These are phyloP conservation scores for Nannizziopsis barbatae DNA, from an alignment of 2,329 filamentous ascomycete genomes.

Conservation along the genomic window DNA sequence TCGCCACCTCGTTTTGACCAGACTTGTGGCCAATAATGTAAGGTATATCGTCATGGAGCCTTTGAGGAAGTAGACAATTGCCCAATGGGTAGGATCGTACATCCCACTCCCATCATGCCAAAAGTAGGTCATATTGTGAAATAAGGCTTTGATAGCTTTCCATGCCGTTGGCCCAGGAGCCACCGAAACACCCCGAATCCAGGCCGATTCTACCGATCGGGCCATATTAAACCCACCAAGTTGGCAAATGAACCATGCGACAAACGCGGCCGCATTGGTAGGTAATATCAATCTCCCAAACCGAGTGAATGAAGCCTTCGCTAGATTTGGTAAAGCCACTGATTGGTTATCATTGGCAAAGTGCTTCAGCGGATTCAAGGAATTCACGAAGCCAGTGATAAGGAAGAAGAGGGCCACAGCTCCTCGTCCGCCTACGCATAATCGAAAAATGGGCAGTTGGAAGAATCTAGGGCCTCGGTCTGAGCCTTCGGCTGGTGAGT, in stretches of 20 bases:
- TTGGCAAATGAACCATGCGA: conserved; percentile 20
- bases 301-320: conserved; percentile 17
- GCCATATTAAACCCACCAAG: conserved; percentile 19
- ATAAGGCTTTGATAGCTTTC: conserved; percentile 13
- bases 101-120: conserved; percentile 33
- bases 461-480: conserved; percentile 17
- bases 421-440: conserved; percentile 18
- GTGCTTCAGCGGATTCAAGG: conserved; percentile 19
- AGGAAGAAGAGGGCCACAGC: conserved; percentile 23
- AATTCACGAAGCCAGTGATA: conserved; percentile 23
- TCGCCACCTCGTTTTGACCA: conserved; percentile 29
- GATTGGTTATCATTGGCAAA: conserved; percentile 15
- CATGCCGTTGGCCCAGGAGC: conserved; percentile 14
- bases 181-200: conserved; percentile 17
- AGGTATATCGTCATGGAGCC: conserved; percentile 35
- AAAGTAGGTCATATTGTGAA: conserved; percentile 17
- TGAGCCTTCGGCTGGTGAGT: conserved; percentile 23
- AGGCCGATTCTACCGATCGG: conserved; percentile 17
- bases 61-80: conserved; percentile 32
- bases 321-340: conserved; percentile 17
- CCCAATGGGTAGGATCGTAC: conserved; percentile 37
- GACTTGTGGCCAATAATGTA: conserved; percentile 31
- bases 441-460: conserved; percentile 22
- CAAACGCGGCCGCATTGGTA: conserved; percentile 16
- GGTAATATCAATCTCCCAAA: conserved; percentile 19